A percentile compares a stretch with the other conserved stretches of the same genome.
phyloP scores from a whole-genome alignment of 306 rosid species.

The Cercis canadensis region DNA sequence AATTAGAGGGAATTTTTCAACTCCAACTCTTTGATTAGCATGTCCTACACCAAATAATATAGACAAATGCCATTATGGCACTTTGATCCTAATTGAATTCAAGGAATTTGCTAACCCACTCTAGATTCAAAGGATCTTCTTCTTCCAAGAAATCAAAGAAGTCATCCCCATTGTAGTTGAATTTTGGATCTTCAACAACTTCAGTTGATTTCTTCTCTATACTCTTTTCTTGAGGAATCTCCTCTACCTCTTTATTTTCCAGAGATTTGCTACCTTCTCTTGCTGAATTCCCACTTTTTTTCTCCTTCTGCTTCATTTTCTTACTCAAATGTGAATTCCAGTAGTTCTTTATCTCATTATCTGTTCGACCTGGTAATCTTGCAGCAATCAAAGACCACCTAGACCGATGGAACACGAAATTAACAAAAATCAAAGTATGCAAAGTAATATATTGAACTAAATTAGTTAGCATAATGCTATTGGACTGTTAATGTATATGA shows the following conservation, averaged over 20 bases:
- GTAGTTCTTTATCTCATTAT: constrained; percentile 69
- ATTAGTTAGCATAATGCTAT: no score
- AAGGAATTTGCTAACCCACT: constrained; percentile 58
- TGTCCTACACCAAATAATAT: no score
- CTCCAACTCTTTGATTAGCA: no score
- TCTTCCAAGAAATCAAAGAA: constrained; percentile 67
- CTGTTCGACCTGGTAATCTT: constrained; percentile 67
- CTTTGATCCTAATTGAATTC: constrained; percentile 27
- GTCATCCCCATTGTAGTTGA: constrained; percentile 45
- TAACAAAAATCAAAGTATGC: neutral
- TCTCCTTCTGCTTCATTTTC: constrained; percentile 46
- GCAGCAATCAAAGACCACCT: constrained; percentile 77
- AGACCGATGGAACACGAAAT: neutral
- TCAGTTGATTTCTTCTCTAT: constrained; percentile 34
- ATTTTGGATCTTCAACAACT: constrained; percentile 32
- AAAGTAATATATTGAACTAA: neutral
- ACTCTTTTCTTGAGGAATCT: constrained; percentile 10
- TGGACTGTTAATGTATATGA: no score
- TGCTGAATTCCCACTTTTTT: constrained; percentile 24
- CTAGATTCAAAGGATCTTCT: constrained; percentile 45
- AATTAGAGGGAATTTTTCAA: no score
- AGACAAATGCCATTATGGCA: no score
- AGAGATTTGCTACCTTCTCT: neutral
- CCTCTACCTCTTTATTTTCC: constrained; percentile 3
- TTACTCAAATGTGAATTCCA: constrained; percentile 74